Conservation (phyloP, 1,284 basidiomycete genomes). For the Apiotrichum montevideense region DNA sequence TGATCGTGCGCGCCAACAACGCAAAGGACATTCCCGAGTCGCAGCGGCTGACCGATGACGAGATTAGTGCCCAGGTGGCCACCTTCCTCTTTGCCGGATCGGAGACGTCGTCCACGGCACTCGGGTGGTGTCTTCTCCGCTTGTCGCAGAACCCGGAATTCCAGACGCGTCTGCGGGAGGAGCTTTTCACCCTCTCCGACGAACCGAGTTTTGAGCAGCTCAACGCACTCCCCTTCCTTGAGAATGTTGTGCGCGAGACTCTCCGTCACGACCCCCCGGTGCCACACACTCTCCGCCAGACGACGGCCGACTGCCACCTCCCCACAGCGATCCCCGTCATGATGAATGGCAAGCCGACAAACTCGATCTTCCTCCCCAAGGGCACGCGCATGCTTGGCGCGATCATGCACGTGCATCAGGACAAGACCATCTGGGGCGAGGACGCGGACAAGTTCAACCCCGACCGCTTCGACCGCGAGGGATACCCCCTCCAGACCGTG, state of each 20-base stretch:
- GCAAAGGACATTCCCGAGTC: conserved; percentile 52
- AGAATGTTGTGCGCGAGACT: conserved; percentile 62
- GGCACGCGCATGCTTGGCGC: not conserved
- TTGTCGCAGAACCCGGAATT: conserved; percentile 55
- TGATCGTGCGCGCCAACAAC: conserved; percentile 56
- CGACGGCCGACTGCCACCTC: conserved; percentile 56
- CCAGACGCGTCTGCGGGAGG: conserved; percentile 57
- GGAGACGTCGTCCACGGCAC: conserved; percentile 66
- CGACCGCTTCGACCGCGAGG: conserved; percentile 49
- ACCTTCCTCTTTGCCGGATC: conserved; percentile 63
- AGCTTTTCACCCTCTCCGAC: conserved; percentile 50
- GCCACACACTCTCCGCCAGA: conserved; percentile 58
- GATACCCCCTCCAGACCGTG: conserved; percentile 29
- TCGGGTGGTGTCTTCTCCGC: conserved; percentile 67
- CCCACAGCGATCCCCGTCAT: conserved; percentile 51
- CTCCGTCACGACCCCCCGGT: conserved; percentile 63
- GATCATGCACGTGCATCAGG: conserved; percentile 14
- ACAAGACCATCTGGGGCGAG: conserved; percentile 55
- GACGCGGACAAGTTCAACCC: conserved; percentile 61
- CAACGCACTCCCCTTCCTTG: conserved; percentile 53
- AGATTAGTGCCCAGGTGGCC: conserved; percentile 69
- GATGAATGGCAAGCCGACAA: conserved; percentile 37
- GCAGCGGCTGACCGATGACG: conserved; percentile 58
- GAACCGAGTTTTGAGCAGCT: conserved; percentile 38
- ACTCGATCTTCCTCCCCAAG: conserved; percentile 16